Conservation (phyloP, 2,329 filamentous ascomycete species). For the Fusarium chuoi region DNA sequence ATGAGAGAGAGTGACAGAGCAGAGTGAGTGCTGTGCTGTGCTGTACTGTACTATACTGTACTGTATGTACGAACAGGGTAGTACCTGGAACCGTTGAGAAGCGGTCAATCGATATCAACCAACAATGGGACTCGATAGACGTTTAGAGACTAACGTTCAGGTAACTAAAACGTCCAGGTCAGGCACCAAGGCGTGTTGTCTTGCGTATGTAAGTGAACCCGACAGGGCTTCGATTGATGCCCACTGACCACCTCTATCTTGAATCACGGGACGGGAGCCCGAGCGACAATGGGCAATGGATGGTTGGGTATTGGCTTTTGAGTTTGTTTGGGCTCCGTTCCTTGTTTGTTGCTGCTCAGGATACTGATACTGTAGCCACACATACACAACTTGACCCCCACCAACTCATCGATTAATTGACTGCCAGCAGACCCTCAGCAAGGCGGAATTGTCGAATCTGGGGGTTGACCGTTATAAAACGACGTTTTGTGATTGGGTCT, state of each 20-base stretch:
- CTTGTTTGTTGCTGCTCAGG: neutral
- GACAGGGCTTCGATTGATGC: conserved; percentile 44
- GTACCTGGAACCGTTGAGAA: conserved; percentile 48
- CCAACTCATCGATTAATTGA: conserved; percentile 20
- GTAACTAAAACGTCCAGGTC: conserved; percentile 25
- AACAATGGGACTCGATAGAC: conserved; percentile 27
- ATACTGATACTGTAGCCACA: neutral
- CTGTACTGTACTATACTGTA: neutral
- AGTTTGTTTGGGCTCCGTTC: conserved; percentile 4
- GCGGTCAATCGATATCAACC: conserved; percentile 46
- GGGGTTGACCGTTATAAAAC: conserved; percentile 12
- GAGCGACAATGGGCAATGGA: neutral
- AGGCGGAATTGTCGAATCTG: conserved; percentile 18
- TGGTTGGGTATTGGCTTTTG: conserved; percentile 6
- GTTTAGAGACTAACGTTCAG: neutral
- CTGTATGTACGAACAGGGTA: conserved; percentile 41
- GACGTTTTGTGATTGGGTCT: conserved; percentile 20
- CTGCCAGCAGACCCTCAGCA: conserved; percentile 8
- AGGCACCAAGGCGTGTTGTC: conserved; percentile 44
- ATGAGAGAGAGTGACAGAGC: conserved; percentile 40
- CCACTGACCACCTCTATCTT: conserved; percentile 40
- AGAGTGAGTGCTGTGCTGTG: conserved; percentile 12
- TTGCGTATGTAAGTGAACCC: conserved; percentile 41
- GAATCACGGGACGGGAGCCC: conserved; percentile 16
- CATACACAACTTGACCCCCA: conserved; percentile 2